phyloP scores from a whole-genome alignment of 495 filamentous ascomycete species.

The Penicillium salamii region DNA sequence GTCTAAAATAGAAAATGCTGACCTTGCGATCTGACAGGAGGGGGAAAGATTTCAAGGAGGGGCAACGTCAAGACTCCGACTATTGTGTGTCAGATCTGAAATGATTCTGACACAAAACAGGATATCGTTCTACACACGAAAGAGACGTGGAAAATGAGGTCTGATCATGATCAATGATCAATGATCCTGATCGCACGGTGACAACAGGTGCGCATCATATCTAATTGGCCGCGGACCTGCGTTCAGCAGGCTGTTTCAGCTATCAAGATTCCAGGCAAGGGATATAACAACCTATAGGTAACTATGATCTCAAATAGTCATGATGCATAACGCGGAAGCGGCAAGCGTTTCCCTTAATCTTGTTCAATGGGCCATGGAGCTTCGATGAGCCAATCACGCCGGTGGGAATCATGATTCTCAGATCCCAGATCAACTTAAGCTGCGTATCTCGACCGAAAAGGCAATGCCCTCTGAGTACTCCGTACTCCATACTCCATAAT shows the following conservation, averaged over 20 bases:
- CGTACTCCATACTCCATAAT: too few species aligned
- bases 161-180: not conserved
- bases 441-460: slow-evolving; percentile 1
- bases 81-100: not conserved
- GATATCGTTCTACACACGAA: not conserved
- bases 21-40: not conserved
- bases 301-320: slow-evolving; percentile 4
- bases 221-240: slow-evolving; percentile 7
- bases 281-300: too few species aligned
- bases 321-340: slow-evolving; percentile 12
- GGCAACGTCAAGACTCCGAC: not conserved
- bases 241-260: slow-evolving; percentile 18
- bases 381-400: slow-evolving; percentile 20
- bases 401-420: not conserved
- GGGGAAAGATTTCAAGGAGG: not conserved
- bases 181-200: slow-evolving; percentile 3
- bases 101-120: not conserved
- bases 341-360: slow-evolving; percentile 16
- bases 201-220: not conserved
- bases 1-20: not conserved
- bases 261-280: slow-evolving; percentile 13
- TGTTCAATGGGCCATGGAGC: slow-evolving; percentile 11
- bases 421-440: not conserved
- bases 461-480: not conserved
- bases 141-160: not conserved